Evolutionary conservation across 148 eudicot genomes (phyloP).

Genomic region (Cornus florida): DNA sequence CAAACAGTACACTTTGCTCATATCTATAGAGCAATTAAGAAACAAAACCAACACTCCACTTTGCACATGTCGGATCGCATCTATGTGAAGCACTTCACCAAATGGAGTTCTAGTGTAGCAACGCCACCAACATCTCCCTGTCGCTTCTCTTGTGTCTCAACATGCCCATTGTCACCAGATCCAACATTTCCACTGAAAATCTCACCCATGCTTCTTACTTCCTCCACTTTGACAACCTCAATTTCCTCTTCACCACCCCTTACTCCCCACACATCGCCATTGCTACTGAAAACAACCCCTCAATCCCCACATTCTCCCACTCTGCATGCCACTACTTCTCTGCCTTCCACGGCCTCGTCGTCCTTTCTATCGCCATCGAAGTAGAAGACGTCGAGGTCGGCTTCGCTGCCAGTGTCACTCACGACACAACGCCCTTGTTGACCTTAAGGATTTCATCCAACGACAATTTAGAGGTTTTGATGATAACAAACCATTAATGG

Average conservation of each 20-base stretch:
- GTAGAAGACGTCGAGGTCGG: constrained; percentile 64
- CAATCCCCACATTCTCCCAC: constrained; percentile 52
- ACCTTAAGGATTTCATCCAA: too few relatives aligned
- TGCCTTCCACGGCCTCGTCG: constrained; percentile 72
- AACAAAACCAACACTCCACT: neutral
- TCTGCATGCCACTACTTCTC: constrained; percentile 36
- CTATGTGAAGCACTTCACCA: constrained; percentile 61
- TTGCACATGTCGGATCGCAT: constrained; percentile 61
- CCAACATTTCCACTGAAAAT: constrained; percentile 77
- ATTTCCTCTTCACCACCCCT: constrained; percentile 57
- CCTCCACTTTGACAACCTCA: constrained; percentile 42
- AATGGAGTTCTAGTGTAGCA: constrained; percentile 68
- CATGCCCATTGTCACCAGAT: constrained; percentile 63
- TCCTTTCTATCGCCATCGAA: constrained; percentile 64
- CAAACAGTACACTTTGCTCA: too few relatives aligned
- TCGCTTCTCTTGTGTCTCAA: constrained; percentile 70
- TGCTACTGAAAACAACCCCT: constrained; percentile 26
- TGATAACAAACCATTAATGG: too few relatives aligned
- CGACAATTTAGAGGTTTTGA: too few relatives aligned
- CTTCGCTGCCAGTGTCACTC: constrained; percentile 39
- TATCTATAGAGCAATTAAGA: too few relatives aligned
- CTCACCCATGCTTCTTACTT: constrained; percentile 72
- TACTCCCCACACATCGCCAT: constrained; percentile 52
- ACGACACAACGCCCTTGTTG: constrained; percentile 70
- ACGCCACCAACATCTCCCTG: constrained; percentile 57